Percentiles rank a stretch among this genome's conserved stretches.
phyloP scores from a whole-genome alignment of 208 protist genomes.

The Porcisia hertigi region DNA sequence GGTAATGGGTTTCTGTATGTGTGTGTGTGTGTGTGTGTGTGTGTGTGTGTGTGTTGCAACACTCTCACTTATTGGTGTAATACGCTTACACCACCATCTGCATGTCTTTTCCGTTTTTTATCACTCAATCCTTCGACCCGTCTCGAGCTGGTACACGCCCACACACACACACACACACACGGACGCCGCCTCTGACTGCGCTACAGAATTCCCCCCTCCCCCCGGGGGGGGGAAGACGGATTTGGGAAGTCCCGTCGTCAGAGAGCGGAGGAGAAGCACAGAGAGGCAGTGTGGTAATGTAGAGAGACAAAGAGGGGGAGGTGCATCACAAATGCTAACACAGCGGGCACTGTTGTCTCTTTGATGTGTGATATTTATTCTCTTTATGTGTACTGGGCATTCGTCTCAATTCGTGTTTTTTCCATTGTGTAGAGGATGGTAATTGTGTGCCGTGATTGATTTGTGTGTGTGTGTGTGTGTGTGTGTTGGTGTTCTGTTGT shows the following conservation, averaged over 20 bases:
- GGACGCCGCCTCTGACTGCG: no score
- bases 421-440: slow-evolving; percentile 32
- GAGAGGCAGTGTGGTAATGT: no score
- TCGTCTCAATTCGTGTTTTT: background rate
- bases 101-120: background rate
- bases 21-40: background rate
- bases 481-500: background rate
- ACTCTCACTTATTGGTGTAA: background rate
- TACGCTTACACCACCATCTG: background rate
- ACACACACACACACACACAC: no score
- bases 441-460: background rate
- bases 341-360: no score
- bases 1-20: background rate
- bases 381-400: background rate
- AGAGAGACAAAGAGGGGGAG: no score
- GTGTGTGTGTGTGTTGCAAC: background rate
- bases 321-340: background rate
- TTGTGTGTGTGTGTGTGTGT: background rate
- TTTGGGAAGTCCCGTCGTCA: no score
- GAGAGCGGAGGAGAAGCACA: no score
- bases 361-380: no score
- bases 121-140: background rate
- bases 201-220: no score
- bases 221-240: no score
- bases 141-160: background rate